These are phyloP conservation scores for Limnanthes douglasii DNA, from an alignment of 345 rosid genomes.

Conservation along the genomic window DNA sequence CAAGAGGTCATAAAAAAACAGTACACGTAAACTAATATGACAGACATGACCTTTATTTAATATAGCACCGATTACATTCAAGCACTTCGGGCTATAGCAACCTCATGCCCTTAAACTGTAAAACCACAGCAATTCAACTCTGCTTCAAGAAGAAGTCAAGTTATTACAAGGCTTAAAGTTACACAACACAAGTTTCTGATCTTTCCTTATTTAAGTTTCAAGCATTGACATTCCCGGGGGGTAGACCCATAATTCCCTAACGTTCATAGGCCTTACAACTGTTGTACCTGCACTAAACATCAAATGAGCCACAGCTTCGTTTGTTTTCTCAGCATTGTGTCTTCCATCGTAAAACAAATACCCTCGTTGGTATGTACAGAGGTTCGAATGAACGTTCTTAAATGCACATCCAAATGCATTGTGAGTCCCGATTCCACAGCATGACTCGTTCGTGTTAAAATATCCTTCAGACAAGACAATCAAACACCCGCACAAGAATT, in stretches of 20 bases:
- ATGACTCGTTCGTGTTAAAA: conserved; percentile 11
- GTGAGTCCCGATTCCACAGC: conserved; percentile 17
- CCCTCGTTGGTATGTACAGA: conserved; percentile 13
- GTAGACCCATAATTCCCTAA: conserved; percentile 12
- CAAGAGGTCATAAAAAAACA: no score
- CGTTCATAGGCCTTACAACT: conserved; percentile 11
- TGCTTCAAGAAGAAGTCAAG: no score
- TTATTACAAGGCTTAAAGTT: no score
- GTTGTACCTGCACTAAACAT: conserved; percentile 13
- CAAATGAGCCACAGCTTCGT: conserved; percentile 8
- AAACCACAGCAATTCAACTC: no score
- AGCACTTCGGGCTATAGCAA: no score
- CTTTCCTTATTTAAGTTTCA: no score
- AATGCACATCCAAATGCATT: conserved; percentile 17
- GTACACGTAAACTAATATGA: no score
- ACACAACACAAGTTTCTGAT: no score
- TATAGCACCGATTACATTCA: no score
- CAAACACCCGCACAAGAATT: neutral
- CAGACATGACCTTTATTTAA: no score
- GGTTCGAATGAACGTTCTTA: conserved; percentile 14
- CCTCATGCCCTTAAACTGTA: no score
- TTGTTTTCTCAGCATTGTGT: conserved; percentile 18
- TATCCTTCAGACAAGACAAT: conserved; percentile 10
- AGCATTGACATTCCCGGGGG: conserved; percentile 12
- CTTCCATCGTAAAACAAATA: conserved; percentile 17